Conservation (phyloP, 2,329 filamentous ascomycete genomes). For the Pseudogymnoascus sp. region DNA sequence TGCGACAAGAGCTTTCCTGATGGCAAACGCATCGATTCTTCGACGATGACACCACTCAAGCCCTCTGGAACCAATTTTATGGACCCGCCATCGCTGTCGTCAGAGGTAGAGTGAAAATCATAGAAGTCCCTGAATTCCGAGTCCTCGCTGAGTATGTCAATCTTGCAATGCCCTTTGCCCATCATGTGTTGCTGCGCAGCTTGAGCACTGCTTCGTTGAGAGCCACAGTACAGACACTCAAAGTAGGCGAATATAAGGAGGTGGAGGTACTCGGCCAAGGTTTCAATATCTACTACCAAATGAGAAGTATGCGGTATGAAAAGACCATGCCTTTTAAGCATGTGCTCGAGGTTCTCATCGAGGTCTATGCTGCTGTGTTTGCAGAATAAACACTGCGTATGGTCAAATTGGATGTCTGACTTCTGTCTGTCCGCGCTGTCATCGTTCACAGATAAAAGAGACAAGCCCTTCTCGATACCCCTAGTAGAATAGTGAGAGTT, state of each 20-base stretch:
- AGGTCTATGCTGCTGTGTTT: slow-evolving; percentile 25
- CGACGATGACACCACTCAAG: neutral
- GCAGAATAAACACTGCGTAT: slow-evolving; percentile 38
- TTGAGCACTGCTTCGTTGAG: slow-evolving; percentile 33
- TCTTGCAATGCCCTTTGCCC: slow-evolving; percentile 40
- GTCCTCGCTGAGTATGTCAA: slow-evolving; percentile 31
- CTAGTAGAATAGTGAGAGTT: slow-evolving; percentile 6
- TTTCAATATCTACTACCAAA: slow-evolving; percentile 39
- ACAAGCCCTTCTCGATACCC: neutral
- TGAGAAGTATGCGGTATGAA: slow-evolving; percentile 33
- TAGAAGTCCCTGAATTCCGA: slow-evolving; percentile 37
- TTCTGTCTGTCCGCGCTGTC: slow-evolving; percentile 4
- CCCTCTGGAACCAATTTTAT: neutral
- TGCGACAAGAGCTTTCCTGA: slow-evolving; percentile 7
- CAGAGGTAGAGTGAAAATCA: slow-evolving; percentile 20
- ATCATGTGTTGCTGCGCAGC: slow-evolving; percentile 45
- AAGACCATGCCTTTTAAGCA: slow-evolving; percentile 41
- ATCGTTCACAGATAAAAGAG: slow-evolving; percentile 1
- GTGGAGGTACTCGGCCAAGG: slow-evolving; percentile 40
- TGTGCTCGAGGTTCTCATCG: slow-evolving; percentile 37
- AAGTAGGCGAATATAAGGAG: slow-evolving; percentile 40
- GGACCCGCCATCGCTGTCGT: slow-evolving; percentile 1
- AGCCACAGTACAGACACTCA: slow-evolving; percentile 45
- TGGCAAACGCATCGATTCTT: slow-evolving; percentile 1
- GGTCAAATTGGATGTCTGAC: slow-evolving; percentile 20